Evolutionary conservation across 2,329 filamentous ascomycete genomes (phyloP).

Genomic region (Fusarium oligoseptatum): DNA sequence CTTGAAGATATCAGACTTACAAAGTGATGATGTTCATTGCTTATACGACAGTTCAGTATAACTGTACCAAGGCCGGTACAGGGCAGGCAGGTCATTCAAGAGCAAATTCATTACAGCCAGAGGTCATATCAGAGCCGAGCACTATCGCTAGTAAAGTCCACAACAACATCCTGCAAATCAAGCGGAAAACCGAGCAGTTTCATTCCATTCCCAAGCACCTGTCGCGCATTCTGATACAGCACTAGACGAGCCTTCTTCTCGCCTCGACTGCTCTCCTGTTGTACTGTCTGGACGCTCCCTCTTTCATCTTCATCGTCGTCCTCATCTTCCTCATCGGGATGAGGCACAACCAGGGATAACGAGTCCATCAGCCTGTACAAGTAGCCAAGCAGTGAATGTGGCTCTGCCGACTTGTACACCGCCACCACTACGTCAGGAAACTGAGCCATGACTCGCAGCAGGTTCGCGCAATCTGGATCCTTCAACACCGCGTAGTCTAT

Average conservation of each 20-base stretch:
- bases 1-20: neutral
- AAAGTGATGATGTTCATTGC: neutral
- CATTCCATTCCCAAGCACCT: slow-evolving; percentile 28
- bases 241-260: slow-evolving; percentile 8
- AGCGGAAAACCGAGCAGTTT: slow-evolving; percentile 26
- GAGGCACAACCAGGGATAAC: slow-evolving; percentile 2
- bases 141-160: neutral
- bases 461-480: slow-evolving; percentile 27
- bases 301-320: neutral
- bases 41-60: neutral
- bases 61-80: neutral
- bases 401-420: slow-evolving; percentile 74
- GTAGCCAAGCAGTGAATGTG: slow-evolving; percentile 74
- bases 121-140: neutral
- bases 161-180: neutral
- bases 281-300: neutral
- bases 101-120: neutral
- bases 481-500: slow-evolving; percentile 4
- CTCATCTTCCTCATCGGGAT: neutral
- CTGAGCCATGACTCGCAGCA: slow-evolving; percentile 70
- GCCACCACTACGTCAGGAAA: slow-evolving; percentile 75
- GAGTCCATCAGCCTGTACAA: slow-evolving; percentile 49
- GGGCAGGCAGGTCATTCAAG: neutral
- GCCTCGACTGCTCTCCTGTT: neutral
- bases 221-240: slow-evolving; percentile 20